Evolutionary conservation across 2,329 filamentous ascomycete genomes (phyloP).

Genomic region (Aspergillus nomiae): DNA sequence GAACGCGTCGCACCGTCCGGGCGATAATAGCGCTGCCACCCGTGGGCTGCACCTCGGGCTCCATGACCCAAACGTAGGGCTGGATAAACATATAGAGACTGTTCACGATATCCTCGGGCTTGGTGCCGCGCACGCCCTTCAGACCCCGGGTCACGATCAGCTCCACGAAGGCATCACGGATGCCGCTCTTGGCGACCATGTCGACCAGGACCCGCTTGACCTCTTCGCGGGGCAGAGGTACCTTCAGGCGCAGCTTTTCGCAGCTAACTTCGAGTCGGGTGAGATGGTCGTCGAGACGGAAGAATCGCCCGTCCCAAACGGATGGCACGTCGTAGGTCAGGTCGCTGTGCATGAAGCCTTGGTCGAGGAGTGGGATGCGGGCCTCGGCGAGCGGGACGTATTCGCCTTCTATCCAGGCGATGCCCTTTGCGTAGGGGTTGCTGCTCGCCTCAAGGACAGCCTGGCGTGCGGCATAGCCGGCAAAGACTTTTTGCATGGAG

Average conservation of each 20-base stretch:
- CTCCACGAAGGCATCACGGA: conserved; percentile 54
- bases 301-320: conserved; percentile 56
- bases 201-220: conserved; percentile 44
- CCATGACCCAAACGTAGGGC: conserved; percentile 56
- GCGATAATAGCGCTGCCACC: conserved; percentile 50
- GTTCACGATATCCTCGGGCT: conserved; percentile 38
- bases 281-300: conserved; percentile 55
- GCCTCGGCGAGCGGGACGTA: conserved; percentile 49
- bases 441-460: conserved; percentile 34
- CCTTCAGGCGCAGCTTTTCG: conserved; percentile 47
- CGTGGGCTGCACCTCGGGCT: conserved; percentile 43
- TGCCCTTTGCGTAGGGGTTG: conserved; percentile 46
- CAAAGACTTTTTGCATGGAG: conserved; percentile 48
- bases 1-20: conserved; percentile 48
- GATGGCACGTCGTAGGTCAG: conserved; percentile 56
- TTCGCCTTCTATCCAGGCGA: conserved; percentile 52
- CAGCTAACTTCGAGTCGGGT: conserved; percentile 48
- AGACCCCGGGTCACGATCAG: conserved; percentile 55
- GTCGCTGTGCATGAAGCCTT: conserved; percentile 57
- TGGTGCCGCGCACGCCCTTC: conserved; percentile 41
- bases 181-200: conserved; percentile 51
- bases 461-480: conserved; percentile 38
- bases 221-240: conserved; percentile 46
- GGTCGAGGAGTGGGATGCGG: conserved; percentile 53
- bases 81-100: conserved; percentile 53